A percentile compares a stretch with the other conserved stretches of the same genome.
These are phyloP conservation scores for Hemileia vastatrix DNA, from an alignment of 1,284 basidiomycete genomes.

Conservation along the genomic window DNA sequence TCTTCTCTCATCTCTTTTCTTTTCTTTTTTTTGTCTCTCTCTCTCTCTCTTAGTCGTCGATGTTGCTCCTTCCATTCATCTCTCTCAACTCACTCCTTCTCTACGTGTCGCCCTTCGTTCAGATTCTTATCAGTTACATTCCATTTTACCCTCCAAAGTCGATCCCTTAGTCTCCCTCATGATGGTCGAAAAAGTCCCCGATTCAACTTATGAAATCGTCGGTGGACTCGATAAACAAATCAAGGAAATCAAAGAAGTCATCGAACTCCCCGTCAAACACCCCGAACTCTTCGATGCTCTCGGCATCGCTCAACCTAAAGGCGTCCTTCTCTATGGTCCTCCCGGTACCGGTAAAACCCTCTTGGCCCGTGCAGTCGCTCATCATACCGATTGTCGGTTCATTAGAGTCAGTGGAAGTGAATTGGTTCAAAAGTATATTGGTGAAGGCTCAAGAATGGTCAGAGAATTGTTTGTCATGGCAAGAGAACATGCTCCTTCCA, in stretches of 20 bases:
- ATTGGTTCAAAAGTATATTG: constrained; percentile 97
- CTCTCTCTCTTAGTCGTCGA: constrained; percentile 64
- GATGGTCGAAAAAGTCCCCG: constrained; percentile 99
- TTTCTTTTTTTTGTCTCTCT: background rate
- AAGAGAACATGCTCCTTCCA: constrained; percentile 92
- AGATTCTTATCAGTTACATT: constrained; percentile 78
- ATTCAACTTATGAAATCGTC: constrained; percentile 99
- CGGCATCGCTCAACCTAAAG: constrained; percentile 92
- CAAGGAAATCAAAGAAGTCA: constrained; percentile 99
- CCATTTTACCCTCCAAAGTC: constrained; percentile 64
- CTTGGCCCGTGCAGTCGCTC: constrained; percentile 93
- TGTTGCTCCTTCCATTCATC: constrained; percentile 76
- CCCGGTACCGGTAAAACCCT: constrained; percentile 95
- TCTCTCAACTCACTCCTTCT: constrained; percentile 68
- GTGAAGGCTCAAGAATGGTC: constrained; percentile 92
- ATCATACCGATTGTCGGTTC: constrained; percentile 97
- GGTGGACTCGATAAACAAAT: constrained; percentile 96
- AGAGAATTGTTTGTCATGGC: constrained; percentile 99
- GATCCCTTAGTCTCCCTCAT: constrained; percentile 90
- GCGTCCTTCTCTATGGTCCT: constrained; percentile 94
- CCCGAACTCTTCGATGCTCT: constrained; percentile 93
- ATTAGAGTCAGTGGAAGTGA: constrained; percentile 93
- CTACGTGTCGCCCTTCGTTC: constrained; percentile 90
- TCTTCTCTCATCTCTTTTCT: background rate
- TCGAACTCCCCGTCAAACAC: constrained; percentile 95